Evolutionary conservation across 2,329 filamentous ascomycete genomes (phyloP).

Genomic region (Phialemonium atrogriseum): DNA sequence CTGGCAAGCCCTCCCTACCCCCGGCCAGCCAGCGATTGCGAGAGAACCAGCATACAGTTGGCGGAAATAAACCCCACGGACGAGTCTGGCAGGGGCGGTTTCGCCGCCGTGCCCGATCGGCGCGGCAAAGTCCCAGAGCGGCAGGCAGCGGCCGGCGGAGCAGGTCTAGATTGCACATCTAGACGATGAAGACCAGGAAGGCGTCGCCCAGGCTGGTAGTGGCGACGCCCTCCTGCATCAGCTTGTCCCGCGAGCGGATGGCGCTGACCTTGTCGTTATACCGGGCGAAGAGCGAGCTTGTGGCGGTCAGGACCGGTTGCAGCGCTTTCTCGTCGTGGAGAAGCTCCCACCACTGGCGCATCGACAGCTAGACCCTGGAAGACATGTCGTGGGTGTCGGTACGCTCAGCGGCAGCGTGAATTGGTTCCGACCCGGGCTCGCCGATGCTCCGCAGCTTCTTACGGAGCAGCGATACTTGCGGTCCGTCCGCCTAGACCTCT

Average conservation of each 20-base stretch:
- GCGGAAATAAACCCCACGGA: conserved; percentile 31
- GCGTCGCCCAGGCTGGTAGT: conserved; percentile 22
- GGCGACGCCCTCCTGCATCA: conserved; percentile 19
- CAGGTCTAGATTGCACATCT: conserved; percentile 30
- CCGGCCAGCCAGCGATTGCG: conserved; percentile 20
- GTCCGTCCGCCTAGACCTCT: neutral
- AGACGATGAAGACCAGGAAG: conserved; percentile 34
- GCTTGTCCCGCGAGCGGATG: conserved; percentile 39
- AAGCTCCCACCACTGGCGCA: conserved; percentile 40
- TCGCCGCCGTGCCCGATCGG: conserved; percentile 7
- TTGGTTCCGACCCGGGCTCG: conserved; percentile 23
- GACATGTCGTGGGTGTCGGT: conserved; percentile 47
- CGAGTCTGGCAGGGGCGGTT: conserved; percentile 23
- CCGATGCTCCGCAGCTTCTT: conserved; percentile 17
- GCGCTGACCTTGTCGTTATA: conserved; percentile 33
- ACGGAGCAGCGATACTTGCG: conserved; percentile 8
- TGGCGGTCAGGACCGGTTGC: conserved; percentile 32
- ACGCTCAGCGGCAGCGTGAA: conserved; percentile 25
- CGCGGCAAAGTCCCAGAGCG: conserved; percentile 4
- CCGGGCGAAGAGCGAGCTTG: conserved; percentile 31
- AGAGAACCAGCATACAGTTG: conserved; percentile 31
- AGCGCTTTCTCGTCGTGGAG: conserved; percentile 28
- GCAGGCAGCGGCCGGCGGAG: conserved; percentile 9
- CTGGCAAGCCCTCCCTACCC: conserved; percentile 8
- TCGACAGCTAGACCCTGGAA: conserved; percentile 42